Percentiles rank a stretch among this genome's conserved stretches.
Conservation (phyloP, 2,329 filamentous ascomycete species). For the Ustulina deusta region DNA sequence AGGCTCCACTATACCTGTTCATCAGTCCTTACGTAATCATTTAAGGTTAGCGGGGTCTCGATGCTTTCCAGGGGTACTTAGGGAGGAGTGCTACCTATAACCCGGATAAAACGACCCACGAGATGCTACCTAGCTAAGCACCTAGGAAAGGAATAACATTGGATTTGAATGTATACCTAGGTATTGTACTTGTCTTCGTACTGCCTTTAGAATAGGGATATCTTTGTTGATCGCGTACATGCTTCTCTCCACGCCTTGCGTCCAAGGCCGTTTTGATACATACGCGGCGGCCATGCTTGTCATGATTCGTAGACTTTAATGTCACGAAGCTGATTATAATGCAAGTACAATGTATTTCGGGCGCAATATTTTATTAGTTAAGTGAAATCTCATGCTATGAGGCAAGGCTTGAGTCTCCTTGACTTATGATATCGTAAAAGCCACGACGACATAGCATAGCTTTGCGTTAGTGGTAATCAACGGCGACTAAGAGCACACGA, state of each 20-base stretch:
- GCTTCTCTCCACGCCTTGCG: neutral
- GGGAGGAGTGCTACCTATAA: too few species aligned
- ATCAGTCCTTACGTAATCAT: constrained; percentile 1
- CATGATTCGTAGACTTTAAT: too few species aligned
- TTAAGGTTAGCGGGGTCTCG: constrained; percentile 6
- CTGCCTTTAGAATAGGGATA: neutral
- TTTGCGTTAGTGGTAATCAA: neutral
- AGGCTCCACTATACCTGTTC: too few species aligned
- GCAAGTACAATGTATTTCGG: neutral
- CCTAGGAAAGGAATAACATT: too few species aligned
- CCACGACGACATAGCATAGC: neutral
- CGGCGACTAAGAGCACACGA: neutral
- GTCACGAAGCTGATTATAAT: neutral
- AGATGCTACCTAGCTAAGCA: too few species aligned
- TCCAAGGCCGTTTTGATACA: neutral
- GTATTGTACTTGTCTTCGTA: neutral
- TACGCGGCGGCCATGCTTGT: neutral
- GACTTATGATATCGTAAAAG: neutral
- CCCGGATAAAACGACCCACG: neutral
- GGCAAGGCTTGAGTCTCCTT: neutral
- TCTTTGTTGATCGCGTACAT: neutral
- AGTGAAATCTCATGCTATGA: neutral
- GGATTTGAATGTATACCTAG: neutral
- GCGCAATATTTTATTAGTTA: neutral
- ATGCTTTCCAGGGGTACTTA: neutral